phyloP scores from a whole-genome alignment of 148 eudicot species.

The Dysphania ambrosioides region DNA sequence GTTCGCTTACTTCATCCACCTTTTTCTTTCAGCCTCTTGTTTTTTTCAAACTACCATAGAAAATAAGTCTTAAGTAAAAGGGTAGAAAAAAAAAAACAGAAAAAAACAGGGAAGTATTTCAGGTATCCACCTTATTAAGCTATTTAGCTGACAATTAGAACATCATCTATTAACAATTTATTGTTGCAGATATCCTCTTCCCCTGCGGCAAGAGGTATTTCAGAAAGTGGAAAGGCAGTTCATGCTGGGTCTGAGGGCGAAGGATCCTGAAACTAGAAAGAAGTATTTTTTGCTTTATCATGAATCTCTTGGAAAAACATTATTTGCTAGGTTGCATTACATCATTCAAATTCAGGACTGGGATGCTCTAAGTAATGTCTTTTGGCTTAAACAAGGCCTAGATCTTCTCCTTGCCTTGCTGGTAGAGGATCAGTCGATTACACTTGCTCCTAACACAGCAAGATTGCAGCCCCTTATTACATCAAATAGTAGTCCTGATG shows the following conservation, averaged over 20 bases:
- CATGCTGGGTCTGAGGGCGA: conserved; percentile 97
- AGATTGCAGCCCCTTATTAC: conserved; percentile 68
- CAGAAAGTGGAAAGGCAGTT: conserved; percentile 91
- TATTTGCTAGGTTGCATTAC: conserved; percentile 82
- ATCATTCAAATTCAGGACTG: conserved; percentile 93
- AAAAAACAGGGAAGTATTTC: too few species aligned
- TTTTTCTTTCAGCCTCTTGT: too few species aligned
- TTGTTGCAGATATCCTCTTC: conserved; percentile 59
- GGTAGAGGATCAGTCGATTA: conserved; percentile 88
- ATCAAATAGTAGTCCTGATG: conserved; percentile 51
- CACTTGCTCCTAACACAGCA: conserved; percentile 96
- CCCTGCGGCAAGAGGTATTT: conserved; percentile 82
- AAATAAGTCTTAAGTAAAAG: too few species aligned
- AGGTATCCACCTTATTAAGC: too few species aligned
- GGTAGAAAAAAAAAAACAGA: too few species aligned
- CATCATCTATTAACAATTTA: conserved; percentile 19
- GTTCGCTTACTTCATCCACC: too few species aligned
- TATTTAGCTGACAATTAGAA: too few species aligned
- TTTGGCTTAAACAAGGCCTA: conserved; percentile 99
- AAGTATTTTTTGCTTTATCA: conserved; percentile 84
- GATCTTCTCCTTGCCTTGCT: conserved; percentile 96
- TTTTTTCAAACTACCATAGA: too few species aligned
- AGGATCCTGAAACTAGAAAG: conserved; percentile 81
- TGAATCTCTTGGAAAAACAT: conserved; percentile 74
- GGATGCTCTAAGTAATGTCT: conserved; percentile 96